These are phyloP conservation scores for Gossypium schwendimanii DNA, from an alignment of 441 rosid genomes.

Conservation along the genomic window DNA sequence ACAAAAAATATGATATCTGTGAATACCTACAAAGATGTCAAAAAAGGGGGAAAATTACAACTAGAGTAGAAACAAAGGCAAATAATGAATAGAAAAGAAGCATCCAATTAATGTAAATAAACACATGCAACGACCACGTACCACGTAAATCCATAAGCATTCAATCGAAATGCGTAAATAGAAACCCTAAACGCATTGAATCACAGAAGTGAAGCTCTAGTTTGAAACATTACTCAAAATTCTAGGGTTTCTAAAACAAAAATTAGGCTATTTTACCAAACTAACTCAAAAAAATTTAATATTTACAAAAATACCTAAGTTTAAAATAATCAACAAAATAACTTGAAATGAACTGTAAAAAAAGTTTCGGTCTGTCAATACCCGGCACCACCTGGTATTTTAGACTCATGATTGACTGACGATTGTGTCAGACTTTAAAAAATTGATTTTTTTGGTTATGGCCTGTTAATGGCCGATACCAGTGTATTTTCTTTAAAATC, in stretches of 20 bases:
- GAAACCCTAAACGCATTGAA: conserved; percentile 24
- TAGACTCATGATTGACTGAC: no score
- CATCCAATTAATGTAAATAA: conserved; percentile 14
- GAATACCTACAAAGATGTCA: conserved; percentile 17
- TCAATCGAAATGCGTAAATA: conserved; percentile 25
- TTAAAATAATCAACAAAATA: no score
- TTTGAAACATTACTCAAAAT: conserved; percentile 22
- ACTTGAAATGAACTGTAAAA: no score
- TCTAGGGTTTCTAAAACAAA: conserved; percentile 48
- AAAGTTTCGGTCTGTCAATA: no score
- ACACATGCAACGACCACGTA: conserved; percentile 8
- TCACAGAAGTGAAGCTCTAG: conserved; percentile 20
- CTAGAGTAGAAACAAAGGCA: background rate
- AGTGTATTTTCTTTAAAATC: no score
- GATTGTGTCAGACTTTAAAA: no score
- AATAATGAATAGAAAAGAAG: background rate
- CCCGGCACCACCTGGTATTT: no score
- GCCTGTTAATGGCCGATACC: no score
- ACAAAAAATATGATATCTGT: conserved; percentile 16
- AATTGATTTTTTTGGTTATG: no score
- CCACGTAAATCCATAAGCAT: conserved; percentile 17
- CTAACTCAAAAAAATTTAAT: no score
- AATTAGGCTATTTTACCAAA: background rate
- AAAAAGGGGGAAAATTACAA: conserved; percentile 2
- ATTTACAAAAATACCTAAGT: no score